These are phyloP conservation scores for Arctostaphylos glauca DNA, from an alignment of 148 eudicot species.

Conservation along the genomic window DNA sequence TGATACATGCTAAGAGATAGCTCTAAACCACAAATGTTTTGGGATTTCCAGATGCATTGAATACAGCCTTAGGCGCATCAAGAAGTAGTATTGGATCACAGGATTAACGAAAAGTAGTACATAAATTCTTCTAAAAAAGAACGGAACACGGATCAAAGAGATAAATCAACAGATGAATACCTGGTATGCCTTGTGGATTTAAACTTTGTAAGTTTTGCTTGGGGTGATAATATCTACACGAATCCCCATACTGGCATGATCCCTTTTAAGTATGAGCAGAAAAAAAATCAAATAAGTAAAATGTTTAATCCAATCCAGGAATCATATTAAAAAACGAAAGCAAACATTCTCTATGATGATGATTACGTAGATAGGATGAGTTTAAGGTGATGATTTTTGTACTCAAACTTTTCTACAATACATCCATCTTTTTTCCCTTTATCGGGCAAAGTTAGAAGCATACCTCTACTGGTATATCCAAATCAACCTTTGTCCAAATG, in stretches of 20 bases:
- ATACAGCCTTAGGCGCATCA: slow-evolving; percentile 1
- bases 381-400: neutral
- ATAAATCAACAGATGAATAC: slow-evolving; percentile 28
- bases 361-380: neutral
- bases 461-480: neutral
- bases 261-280: slow-evolving; percentile 45
- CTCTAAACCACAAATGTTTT: neutral
- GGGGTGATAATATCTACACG: slow-evolving; percentile 81
- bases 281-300: slow-evolving; percentile 4
- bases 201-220: slow-evolving; percentile 39
- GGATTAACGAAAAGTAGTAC: neutral
- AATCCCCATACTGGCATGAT: slow-evolving; percentile 74
- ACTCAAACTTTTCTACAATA: neutral
- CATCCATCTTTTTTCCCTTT: neutral
- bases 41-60: neutral
- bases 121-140: neutral
- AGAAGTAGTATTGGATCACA: neutral
- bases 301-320: neutral
- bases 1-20: neutral
- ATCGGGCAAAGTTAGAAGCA: neutral
- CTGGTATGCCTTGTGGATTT: slow-evolving; percentile 42
- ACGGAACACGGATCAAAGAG: neutral
- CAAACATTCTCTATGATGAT: neutral
- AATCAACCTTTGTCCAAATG: neutral
- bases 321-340: neutral